Conservation (phyloP, 495 filamentous ascomycete species). For the Penicillium egyptiacum region DNA sequence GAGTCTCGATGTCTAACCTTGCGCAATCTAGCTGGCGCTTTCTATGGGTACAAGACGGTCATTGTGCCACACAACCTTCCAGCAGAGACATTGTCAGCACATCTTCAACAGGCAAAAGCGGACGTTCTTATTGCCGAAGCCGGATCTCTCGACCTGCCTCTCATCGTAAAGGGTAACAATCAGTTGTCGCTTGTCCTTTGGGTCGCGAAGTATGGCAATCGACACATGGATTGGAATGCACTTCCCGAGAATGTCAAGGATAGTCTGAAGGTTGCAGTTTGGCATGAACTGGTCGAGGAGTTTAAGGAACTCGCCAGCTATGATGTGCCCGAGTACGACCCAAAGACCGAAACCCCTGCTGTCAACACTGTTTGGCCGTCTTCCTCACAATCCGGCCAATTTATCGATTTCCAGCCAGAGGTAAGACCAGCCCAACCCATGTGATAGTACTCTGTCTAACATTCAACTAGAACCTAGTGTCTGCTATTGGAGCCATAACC, state of each 20-base stretch:
- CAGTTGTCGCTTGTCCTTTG: constrained; percentile 79
- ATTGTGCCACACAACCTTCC: constrained; percentile 80
- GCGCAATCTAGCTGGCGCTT: constrained; percentile 61
- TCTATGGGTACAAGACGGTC: constrained; percentile 78
- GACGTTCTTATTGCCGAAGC: constrained; percentile 83
- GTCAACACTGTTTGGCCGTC: constrained; percentile 61
- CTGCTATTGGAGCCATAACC: constrained; percentile 76
- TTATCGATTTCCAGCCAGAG: constrained; percentile 72
- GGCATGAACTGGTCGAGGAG: constrained; percentile 80
- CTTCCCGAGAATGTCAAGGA: constrained; percentile 71
- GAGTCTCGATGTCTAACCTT: constrained; percentile 11
- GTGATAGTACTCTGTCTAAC: constrained; percentile 13
- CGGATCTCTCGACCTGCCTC: constrained; percentile 80
- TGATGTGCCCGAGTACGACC: constrained; percentile 53
- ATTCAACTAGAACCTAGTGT: constrained; percentile 62
- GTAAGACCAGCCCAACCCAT: constrained; percentile 31
- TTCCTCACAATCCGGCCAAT: constrained; percentile 55
- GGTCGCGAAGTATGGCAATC: constrained; percentile 89
- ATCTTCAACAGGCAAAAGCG: constrained; percentile 67
- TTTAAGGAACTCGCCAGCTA: constrained; percentile 43
- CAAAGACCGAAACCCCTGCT: constrained; percentile 53
- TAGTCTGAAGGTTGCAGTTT: constrained; percentile 74
- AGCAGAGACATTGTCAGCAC: constrained; percentile 60
- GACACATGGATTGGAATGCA: constrained; percentile 89
- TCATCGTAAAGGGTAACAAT: constrained; percentile 63